Conservation (phyloP, 2,329 filamentous ascomycete genomes). For the Epichloe sylvatica region DNA sequence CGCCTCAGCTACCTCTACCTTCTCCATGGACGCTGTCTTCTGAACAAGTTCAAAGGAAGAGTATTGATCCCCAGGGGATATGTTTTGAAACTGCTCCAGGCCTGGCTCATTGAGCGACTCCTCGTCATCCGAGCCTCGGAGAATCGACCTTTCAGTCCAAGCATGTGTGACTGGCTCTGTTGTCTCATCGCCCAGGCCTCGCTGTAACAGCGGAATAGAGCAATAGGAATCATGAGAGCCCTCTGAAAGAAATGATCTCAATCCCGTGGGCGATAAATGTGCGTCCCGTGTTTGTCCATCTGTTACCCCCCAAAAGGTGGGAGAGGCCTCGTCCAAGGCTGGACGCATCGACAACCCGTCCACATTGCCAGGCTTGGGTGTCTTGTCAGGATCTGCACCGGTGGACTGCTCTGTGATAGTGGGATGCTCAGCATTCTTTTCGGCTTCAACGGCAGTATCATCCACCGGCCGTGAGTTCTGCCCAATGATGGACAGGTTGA, state of each 20-base stretch:
- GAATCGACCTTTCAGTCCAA: conserved; percentile 43
- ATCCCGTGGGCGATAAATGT: conserved; percentile 19
- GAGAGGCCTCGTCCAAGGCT: background rate
- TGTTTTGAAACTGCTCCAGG: conserved; percentile 4
- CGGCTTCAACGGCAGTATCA: background rate
- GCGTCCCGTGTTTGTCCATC: conserved; percentile 10
- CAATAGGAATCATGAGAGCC: conserved; percentile 62
- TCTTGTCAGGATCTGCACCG: background rate
- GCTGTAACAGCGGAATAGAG: conserved; percentile 63
- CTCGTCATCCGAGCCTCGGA: conserved; percentile 33
- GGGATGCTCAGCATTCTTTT: background rate
- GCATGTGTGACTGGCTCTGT: conserved; percentile 14
- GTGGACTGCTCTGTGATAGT: too few species aligned
- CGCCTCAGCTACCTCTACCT: conserved; percentile 24
- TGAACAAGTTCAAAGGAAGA: conserved; percentile 41
- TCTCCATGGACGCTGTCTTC: conserved; percentile 38
- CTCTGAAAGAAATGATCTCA: conserved; percentile 38
- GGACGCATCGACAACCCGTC: conserved; percentile 2
- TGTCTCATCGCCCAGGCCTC: conserved; percentile 42
- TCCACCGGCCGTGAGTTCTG: conserved; percentile 8
- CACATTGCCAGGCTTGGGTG: background rate
- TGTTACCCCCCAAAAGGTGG: conserved; percentile 7
- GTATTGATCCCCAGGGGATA: conserved; percentile 18
- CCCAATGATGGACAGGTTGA: conserved; percentile 20
- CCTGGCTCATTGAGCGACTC: conserved; percentile 13